Evolutionary conservation across 495 filamentous ascomycete genomes (phyloP).

Genomic region (Trichocladium uniseriatum): DNA sequence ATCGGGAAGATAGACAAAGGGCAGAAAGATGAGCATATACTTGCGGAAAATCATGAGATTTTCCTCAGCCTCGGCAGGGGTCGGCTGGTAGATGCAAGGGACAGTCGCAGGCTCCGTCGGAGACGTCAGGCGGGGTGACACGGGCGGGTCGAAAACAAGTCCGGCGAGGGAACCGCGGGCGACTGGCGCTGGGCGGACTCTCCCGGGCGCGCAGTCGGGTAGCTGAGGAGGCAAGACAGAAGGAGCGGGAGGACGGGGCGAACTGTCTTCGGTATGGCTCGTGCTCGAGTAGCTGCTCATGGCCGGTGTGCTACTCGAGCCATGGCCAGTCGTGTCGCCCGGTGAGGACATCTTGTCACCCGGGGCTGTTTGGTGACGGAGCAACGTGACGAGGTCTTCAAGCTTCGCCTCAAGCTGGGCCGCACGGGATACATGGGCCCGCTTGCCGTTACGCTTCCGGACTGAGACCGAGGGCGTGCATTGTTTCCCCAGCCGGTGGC

Average conservation of each 20-base stretch:
- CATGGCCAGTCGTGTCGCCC: neutral
- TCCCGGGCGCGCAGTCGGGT: neutral
- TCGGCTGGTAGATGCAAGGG: conserved; percentile 14
- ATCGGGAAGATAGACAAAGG: conserved; percentile 32
- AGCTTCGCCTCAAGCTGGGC: conserved; percentile 40
- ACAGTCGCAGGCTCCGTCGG: neutral
- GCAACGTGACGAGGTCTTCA: conserved; percentile 36
- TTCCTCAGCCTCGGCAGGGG: conserved; percentile 23
- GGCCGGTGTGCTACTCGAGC: conserved; percentile 1
- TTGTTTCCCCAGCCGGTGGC: conserved; percentile 33
- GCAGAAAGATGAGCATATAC: conserved; percentile 27
- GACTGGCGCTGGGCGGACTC: neutral
- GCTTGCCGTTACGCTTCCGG: conserved; percentile 28
- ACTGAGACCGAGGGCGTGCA: conserved; percentile 33
- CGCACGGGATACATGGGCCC: conserved; percentile 24
- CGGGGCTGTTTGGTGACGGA: conserved; percentile 26
- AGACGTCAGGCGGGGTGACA: neutral
- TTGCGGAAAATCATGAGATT: conserved; percentile 24
- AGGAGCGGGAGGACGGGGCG: neutral
- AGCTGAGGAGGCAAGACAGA: neutral
- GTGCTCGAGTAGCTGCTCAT: conserved; percentile 7
- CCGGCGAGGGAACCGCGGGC: conserved; percentile 2
- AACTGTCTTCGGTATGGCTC: conserved; percentile 6
- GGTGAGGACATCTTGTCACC: neutral
- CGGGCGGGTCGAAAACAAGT: conserved; percentile 1